Evolutionary conservation across 2,329 filamentous ascomycete species (phyloP).

Genomic region (Neoascochyta sp.): DNA sequence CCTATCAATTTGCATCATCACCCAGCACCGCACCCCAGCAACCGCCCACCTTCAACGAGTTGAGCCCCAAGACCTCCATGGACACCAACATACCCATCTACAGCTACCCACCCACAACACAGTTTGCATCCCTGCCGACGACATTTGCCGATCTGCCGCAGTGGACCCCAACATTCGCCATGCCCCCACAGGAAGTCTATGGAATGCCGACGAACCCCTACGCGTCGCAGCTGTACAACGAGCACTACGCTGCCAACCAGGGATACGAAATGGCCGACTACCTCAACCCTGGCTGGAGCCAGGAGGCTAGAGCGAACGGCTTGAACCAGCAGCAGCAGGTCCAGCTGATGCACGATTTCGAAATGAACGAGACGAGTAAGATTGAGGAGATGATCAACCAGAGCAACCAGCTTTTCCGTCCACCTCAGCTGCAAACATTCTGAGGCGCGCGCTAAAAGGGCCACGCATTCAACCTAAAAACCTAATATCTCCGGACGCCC

Average conservation of each 20-base stretch:
- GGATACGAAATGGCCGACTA: slow-evolving; percentile 39
- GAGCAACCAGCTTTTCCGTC: slow-evolving; percentile 37
- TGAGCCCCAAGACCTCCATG: slow-evolving; percentile 30
- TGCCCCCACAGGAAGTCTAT: slow-evolving; percentile 30
- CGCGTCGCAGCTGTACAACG: slow-evolving; percentile 33
- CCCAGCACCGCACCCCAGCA: slow-evolving; percentile 26
- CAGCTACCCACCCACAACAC: slow-evolving; percentile 25
- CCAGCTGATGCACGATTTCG: slow-evolving; percentile 76
- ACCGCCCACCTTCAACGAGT: slow-evolving; percentile 22
- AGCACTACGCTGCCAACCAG: slow-evolving; percentile 33
- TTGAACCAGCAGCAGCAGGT: slow-evolving; percentile 77
- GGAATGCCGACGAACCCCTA: slow-evolving; percentile 22
- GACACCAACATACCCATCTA: slow-evolving; percentile 28
- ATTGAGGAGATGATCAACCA: slow-evolving; percentile 43
- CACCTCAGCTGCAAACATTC: slow-evolving; percentile 26
- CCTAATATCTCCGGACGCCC: too few species aligned
- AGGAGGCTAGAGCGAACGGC: slow-evolving; percentile 36
- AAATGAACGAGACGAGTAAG: slow-evolving; percentile 49
- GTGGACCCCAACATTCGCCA: slow-evolving; percentile 37
- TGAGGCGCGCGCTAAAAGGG: slow-evolving; percentile 20
- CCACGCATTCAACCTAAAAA: too few species aligned
- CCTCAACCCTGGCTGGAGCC: slow-evolving; percentile 59
- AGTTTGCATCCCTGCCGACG: slow-evolving; percentile 33
- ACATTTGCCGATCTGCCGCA: slow-evolving; percentile 37
- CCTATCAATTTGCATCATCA: slow-evolving; percentile 18